Evolutionary conservation across 371 early-diverging fungal species (phyloP).

Genomic region (Lichtheimia corymbifera): DNA sequence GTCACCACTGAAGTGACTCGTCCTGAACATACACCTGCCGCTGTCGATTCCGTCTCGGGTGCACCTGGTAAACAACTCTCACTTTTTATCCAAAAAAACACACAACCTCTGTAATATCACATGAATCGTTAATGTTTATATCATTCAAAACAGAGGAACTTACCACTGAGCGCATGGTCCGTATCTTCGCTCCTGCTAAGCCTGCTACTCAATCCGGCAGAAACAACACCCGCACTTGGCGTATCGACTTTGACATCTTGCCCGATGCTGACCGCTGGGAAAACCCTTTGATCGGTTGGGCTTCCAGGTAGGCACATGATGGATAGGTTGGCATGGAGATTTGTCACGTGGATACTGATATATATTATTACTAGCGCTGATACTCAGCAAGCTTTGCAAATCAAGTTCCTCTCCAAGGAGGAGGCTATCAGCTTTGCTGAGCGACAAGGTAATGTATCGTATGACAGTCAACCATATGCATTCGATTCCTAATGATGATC

Average conservation of each 20-base stretch:
- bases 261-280: conserved; percentile 83
- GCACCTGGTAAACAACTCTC: conserved; percentile 42
- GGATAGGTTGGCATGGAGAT: no score
- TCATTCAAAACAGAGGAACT: conserved; percentile 38
- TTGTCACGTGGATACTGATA: neutral
- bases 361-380: conserved; percentile 60
- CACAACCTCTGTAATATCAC: neutral
- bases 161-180: conserved; percentile 70
- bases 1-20: conserved; percentile 23
- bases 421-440: conserved; percentile 92
- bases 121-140: no score
- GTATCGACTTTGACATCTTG: conserved; percentile 78
- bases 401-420: conserved; percentile 87
- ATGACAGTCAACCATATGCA: neutral
- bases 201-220: conserved; percentile 87
- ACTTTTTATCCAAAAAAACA: neutral
- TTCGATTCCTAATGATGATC: neutral
- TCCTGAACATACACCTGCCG: conserved; percentile 24
- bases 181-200: conserved; percentile 84
- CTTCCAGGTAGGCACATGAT: conserved; percentile 65
- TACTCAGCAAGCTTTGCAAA: conserved; percentile 78
- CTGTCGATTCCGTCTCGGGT: conserved; percentile 46
- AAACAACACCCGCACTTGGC: conserved; percentile 80
- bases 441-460: conserved; percentile 71
- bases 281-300: conserved; percentile 95